These are phyloP conservation scores for Aspergillus fumigatiaffinis DNA, from an alignment of 2,329 filamentous ascomycete species.

Conservation along the genomic window DNA sequence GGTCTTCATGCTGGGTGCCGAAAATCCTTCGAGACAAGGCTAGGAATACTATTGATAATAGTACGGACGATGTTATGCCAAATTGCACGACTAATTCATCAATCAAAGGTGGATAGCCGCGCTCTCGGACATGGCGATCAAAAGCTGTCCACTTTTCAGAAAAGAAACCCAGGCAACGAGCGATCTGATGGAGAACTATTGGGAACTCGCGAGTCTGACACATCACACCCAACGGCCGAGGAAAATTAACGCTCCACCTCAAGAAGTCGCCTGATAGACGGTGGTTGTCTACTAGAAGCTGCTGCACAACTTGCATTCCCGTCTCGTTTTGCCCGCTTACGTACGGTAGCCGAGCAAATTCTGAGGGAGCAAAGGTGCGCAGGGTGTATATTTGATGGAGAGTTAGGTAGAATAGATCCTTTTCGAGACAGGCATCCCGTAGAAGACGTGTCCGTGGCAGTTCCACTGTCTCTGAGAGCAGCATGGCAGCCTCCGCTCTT, in stretches of 20 bases:
- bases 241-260: conserved; percentile 48
- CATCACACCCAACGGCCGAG: conserved; percentile 31
- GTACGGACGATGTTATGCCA: conserved; percentile 46
- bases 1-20: conserved; percentile 6
- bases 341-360: conserved; percentile 37
- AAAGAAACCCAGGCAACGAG: conserved; percentile 45
- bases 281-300: conserved; percentile 47
- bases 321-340: conserved; percentile 25
- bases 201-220: conserved; percentile 31
- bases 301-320: conserved; percentile 36
- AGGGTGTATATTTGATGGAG: conserved; percentile 64
- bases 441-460: conserved; percentile 53
- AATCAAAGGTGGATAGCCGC: conserved; percentile 53
- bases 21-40: conserved; percentile 28
- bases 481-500: conserved; percentile 14
- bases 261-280: conserved; percentile 39
- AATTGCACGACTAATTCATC: conserved; percentile 52
- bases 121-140: conserved; percentile 26
- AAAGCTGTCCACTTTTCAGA: conserved; percentile 39
- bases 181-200: conserved; percentile 35
- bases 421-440: conserved; percentile 49
- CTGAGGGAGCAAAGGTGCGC: conserved; percentile 42
- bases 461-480: conserved; percentile 37
- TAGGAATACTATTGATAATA: conserved; percentile 54
- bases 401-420: conserved; percentile 62